phyloP scores from a whole-genome alignment of 2,329 filamentous ascomycete genomes.

The Neopestalotiopsis sp. region DNA sequence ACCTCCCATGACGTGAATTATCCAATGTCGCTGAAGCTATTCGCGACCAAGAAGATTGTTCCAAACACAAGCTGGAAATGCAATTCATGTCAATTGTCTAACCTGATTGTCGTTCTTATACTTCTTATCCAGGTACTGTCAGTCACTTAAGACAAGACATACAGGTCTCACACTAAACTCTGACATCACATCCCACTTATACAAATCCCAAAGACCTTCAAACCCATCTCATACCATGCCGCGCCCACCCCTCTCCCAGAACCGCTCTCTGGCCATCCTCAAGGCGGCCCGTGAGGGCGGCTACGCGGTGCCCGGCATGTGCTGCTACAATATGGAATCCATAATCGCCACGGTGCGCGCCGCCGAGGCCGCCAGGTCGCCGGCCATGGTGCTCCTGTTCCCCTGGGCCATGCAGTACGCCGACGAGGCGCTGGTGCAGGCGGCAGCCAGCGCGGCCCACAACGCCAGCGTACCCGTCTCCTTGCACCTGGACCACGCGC shows the following conservation, averaged over 20 bases:
- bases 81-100: not conserved
- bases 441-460: slow-evolving; percentile 60
- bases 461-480: slow-evolving; percentile 63
- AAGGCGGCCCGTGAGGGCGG: slow-evolving; percentile 58
- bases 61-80: not conserved
- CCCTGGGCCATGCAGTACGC: slow-evolving; percentile 76
- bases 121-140: no score
- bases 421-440: slow-evolving; percentile 57
- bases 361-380: slow-evolving; percentile 69
- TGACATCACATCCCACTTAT: not conserved
- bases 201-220: not conserved
- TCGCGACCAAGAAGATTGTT: not conserved
- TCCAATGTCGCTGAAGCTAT: not conserved
- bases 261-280: slow-evolving; percentile 61
- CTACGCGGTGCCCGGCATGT: slow-evolving; percentile 66
- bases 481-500: slow-evolving; percentile 71
- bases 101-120: no score
- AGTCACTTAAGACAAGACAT: not conserved
- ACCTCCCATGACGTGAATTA: not conserved
- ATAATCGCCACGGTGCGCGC: slow-evolving; percentile 72
- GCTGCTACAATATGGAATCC: slow-evolving; percentile 71
- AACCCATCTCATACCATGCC: not conserved
- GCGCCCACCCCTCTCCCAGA: slow-evolving; percentile 39
- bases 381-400: slow-evolving; percentile 75
- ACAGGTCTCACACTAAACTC: not conserved